Evolutionary conservation across 2,329 filamentous ascomycete species (phyloP), one percentile per base, ranked within the genome.

Genomic region (Orbilia brochopaga): DNA sequence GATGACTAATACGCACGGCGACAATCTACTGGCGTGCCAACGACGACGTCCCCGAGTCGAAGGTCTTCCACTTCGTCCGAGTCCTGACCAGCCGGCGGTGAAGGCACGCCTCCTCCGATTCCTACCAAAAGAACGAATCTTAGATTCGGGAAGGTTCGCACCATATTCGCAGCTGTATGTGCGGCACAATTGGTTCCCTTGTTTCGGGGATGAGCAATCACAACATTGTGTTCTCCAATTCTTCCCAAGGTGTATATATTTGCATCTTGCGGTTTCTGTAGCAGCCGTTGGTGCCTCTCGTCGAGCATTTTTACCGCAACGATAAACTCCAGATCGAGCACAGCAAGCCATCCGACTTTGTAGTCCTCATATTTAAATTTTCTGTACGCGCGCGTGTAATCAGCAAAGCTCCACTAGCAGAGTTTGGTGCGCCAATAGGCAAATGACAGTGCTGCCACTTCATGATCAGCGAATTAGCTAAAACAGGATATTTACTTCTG

Each of bases 291-390:
- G 32, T 63, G 58, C 17, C 58, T n/a, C 2, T 17, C 30, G 21
- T 70, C 65, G 6, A 70, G 35, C 65, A 70, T 63, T 4, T 37
- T 35, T 2, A 35, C 42, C 3, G 65, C 65, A 5, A 58, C 65
- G 2, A 52, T 40, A 53, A 58, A 54, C 51, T 70, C 65, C 2
- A 58, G 11, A 0, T 58, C 35, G 7, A 70, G 32, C 3, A 58
- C 65, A 15, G 44, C 30, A 19, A 70, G 53, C 65, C 65, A 70
- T 27, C 65, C 65, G n/a, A 70, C 54, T 1, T 58, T 70, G 27
- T 63, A 70, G 19, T 54, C 27, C 17, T 37, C 44, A 1, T 42
- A 52, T n/a, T 8, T 32, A 3, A 32, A 32, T 32, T 32, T 32
- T 32, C 27, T 32, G 8, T 32, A 3, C 4, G 8, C 8, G 3